phyloP scores from a whole-genome alignment of 306 rosid genomes.

The Argentina anserina region DNA sequence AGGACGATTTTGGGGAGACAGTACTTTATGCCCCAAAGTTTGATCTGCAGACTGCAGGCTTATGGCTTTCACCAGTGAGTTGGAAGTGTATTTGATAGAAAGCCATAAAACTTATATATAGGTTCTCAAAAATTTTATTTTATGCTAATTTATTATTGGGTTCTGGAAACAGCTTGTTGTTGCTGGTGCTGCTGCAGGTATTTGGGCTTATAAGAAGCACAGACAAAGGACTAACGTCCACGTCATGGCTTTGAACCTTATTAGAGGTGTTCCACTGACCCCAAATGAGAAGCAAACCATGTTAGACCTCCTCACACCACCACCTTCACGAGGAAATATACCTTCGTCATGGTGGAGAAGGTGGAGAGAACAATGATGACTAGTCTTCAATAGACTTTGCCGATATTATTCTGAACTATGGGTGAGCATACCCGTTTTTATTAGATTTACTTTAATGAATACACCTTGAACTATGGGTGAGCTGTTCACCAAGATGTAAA shows the following conservation, averaged over 20 bases:
- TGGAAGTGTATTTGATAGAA: background rate
- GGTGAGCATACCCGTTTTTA: background rate
- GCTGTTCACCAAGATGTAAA: background rate
- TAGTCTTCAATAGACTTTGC: constrained; percentile 5
- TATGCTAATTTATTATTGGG: background rate
- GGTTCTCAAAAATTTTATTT: background rate
- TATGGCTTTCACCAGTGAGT: constrained; percentile 88
- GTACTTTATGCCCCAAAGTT: constrained; percentile 81
- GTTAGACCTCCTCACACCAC: constrained; percentile 75
- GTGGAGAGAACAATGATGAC: constrained; percentile 45
- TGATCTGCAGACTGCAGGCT: constrained; percentile 90
- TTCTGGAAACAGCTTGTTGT: constrained; percentile 36
- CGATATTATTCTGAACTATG: background rate
- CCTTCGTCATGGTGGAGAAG: constrained; percentile 57
- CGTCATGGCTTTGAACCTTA: constrained; percentile 73
- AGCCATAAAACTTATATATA: background rate
- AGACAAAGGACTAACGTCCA: constrained; percentile 67
- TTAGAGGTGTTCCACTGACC: constrained; percentile 70
- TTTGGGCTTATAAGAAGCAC: constrained; percentile 69
- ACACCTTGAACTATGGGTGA: background rate
- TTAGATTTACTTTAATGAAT: background rate
- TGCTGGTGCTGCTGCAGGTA: constrained; percentile 63
- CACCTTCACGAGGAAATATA: constrained; percentile 44
- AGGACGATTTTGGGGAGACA: constrained; percentile 78
- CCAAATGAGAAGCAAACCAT: constrained; percentile 78